A percentile compares a stretch with the other conserved stretches of the same genome.
phyloP scores from a whole-genome alignment of 1,139 yeast genomes.

The Debaryomyces coudertii region DNA sequence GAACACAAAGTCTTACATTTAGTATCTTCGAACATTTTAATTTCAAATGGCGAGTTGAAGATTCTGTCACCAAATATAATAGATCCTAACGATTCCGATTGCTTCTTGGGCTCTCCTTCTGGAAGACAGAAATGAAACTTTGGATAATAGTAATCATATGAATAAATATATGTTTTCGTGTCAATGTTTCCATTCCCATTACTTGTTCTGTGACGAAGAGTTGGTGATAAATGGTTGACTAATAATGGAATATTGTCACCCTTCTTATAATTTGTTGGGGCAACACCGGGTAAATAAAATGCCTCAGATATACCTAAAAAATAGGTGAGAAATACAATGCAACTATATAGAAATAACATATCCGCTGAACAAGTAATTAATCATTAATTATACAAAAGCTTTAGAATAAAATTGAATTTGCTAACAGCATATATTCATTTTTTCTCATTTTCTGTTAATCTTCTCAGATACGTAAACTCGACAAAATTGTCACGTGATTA shows the following conservation, averaged over 20 bases:
- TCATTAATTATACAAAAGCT: conserved; percentile 1
- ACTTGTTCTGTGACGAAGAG: conserved; percentile 50
- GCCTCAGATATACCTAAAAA: conserved; percentile 41
- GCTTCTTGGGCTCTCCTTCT: conserved; percentile 65
- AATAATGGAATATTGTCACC: conserved; percentile 75
- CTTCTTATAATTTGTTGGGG: conserved; percentile 81
- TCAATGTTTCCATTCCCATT: conserved; percentile 27
- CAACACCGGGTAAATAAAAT: conserved; percentile 92
- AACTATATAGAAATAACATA: conserved; percentile 14
- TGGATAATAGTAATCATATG: conserved; percentile 85
- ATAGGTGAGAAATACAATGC: conserved; percentile 14
- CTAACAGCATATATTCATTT: background rate
- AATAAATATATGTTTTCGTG: conserved; percentile 61
- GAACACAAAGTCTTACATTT: conserved; percentile 69
- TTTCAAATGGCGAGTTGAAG: conserved; percentile 85
- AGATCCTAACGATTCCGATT: conserved; percentile 89
- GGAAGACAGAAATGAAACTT: conserved; percentile 87
- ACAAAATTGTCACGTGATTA: conserved; percentile 7
- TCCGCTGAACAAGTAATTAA: background rate
- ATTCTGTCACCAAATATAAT: conserved; percentile 94
- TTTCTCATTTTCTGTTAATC: background rate
- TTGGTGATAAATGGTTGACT: conserved; percentile 90
- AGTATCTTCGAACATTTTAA: conserved; percentile 74
- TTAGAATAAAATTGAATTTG: background rate
- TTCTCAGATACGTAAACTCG: background rate